A percentile compares a stretch with the other conserved stretches of the same genome.
phyloP scores from a whole-genome alignment of 352 stramenopile species.

The Phytopythium boreale region DNA sequence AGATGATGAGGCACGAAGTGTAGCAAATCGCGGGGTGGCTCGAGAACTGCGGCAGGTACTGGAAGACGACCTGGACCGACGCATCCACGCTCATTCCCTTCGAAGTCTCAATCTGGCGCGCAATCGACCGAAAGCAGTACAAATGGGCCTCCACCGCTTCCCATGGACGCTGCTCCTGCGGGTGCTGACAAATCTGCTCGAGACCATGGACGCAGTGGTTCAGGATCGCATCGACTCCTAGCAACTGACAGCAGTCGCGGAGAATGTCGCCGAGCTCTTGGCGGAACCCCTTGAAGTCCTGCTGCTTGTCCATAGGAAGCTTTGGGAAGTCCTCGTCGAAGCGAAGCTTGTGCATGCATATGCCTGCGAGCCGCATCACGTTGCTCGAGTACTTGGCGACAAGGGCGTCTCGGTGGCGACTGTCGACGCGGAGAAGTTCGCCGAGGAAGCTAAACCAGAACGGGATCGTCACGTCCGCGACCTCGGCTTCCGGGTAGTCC shows the following conservation, averaged over 20 bases:
- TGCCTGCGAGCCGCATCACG: constrained; percentile 52
- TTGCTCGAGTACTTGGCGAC: constrained; percentile 42
- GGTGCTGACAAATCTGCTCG: constrained; percentile 60
- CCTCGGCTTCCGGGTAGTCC: constrained; percentile 70
- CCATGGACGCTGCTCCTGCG: constrained; percentile 47
- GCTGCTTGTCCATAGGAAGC: constrained; percentile 66
- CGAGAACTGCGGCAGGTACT: constrained; percentile 69
- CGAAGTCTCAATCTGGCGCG: constrained; percentile 65
- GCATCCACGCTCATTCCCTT: constrained; percentile 23
- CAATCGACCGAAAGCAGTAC: constrained; percentile 84
- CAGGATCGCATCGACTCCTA: constrained; percentile 69
- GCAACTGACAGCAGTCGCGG: constrained; percentile 68
- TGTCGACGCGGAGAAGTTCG: constrained; percentile 30
- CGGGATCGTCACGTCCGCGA: constrained; percentile 81
- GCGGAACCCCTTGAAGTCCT: constrained; percentile 84
- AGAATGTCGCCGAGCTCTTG: constrained; percentile 78
- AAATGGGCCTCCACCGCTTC: constrained; percentile 78
- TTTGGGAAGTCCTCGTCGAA: constrained; percentile 66
- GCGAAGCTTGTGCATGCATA: constrained; percentile 84
- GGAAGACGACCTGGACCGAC: constrained; percentile 71
- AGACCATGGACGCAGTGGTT: constrained; percentile 77
- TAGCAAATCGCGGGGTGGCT: constrained; percentile 81
- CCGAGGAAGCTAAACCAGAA: constrained; percentile 79
- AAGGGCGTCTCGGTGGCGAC: constrained; percentile 11
- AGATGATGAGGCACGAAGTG: constrained; percentile 82